Conservation (phyloP, 257 asterid genomes). For the Nicotiana otophora region DNA sequence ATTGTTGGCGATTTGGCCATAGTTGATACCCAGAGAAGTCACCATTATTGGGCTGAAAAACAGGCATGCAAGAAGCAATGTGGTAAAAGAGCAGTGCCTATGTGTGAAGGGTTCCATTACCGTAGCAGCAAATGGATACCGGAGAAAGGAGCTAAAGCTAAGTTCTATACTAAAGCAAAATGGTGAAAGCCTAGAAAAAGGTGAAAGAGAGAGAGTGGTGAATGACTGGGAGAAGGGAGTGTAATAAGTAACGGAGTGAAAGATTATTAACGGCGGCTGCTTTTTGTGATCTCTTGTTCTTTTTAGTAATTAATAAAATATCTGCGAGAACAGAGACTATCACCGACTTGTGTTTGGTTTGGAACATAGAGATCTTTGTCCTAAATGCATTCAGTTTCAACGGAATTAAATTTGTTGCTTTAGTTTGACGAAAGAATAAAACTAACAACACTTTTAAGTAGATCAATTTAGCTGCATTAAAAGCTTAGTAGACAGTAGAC, state of each 20-base stretch:
- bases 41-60: constrained; percentile 21
- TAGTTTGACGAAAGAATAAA: constrained; percentile 1
- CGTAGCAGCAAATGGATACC: not conserved
- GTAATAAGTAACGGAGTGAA: not conserved
- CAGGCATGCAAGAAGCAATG: not conserved
- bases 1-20: constrained; percentile 80
- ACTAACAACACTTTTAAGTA: not conserved
- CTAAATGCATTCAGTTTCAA: not conserved
- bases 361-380: not conserved
- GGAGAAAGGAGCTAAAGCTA: not conserved
- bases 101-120: not conserved
- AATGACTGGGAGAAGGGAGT: not conserved
- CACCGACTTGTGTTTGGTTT: not conserved
- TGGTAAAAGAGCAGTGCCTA: not conserved
- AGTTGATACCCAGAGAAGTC: constrained; percentile 60
- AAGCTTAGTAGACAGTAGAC: not conserved
- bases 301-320: too few relatives aligned
- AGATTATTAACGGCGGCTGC: not conserved
- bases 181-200: not conserved
- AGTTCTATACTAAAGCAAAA: not conserved
- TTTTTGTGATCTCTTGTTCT: not conserved
- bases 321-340: not conserved
- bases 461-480: too few relatives aligned
- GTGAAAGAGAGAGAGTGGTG: not conserved
- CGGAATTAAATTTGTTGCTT: not conserved